Base-by-base conservation (phyloP, 164 flowering plant genomes). In the Saururus chinensis region DNA sequence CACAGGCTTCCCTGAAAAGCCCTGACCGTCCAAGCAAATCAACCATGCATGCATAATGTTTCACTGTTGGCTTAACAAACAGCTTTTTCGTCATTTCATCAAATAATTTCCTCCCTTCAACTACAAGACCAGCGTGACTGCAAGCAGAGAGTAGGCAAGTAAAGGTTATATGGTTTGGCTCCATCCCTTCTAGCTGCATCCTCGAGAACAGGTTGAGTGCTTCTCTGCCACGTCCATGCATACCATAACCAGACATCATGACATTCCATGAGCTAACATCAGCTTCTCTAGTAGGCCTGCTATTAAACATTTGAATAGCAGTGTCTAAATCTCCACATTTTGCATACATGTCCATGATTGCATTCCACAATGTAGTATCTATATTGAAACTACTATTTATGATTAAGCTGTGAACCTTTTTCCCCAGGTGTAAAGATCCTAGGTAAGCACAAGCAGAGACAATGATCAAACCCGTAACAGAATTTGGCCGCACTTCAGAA, bases 21-120 rank as follows among this genome's bases (percentile, higher is more conserved):
- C 84, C 82, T 20, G 80, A 79, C 53, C 80, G 65, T 11, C 80
- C 80, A 19, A 78, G 74, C 77, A 81, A 70, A 60, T 81, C 84
- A 41, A 81, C 80, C 80, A 80, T 70, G 71, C 81, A 80, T 40
- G 78, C 71, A 64, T 74, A 80, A 61, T 80, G 84, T 61, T 76
- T 73, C 59, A 62, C 65, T 65, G 65, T 68, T 17, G 70, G 77
- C 14, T 37, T 60, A 57, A 74, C 58, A 21, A 57, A 71, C n/a
- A 65, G 42, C 51, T 57, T 69, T 20, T 23, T 64, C 30, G 56
- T 57, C 79, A 78, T 76, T 25, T 70, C 69, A 11, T 56, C 62
- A 61, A 81, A 78, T 62, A 74, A 74, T 59, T 75, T 71, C 70
- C 63, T 69, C 20, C 84, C 84, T 60, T 76, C 76, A 24, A 69